A percentile compares a stretch with the other conserved stretches of the same genome.
Evolutionary conservation across 2,329 filamentous ascomycete genomes (phyloP).

Genomic region (Fonsecaea multimorphosa): DNA sequence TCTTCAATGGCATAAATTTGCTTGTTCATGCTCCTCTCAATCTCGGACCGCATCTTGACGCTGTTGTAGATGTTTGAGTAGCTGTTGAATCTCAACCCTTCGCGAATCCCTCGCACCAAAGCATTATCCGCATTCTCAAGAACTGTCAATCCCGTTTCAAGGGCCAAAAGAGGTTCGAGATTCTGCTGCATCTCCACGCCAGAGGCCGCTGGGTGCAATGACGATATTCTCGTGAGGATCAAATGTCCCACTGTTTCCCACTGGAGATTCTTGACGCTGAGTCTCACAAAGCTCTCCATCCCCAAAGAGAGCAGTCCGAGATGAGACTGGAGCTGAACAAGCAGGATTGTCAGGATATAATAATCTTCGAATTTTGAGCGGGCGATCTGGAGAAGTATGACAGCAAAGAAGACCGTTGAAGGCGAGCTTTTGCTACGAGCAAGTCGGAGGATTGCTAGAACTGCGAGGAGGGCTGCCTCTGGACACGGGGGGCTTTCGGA

Average conservation of each 20-base stretch:
- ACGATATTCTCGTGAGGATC: conserved; percentile 55
- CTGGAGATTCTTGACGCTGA: conserved; percentile 57
- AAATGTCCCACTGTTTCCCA: conserved; percentile 56
- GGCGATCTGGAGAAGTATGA: conserved; percentile 31
- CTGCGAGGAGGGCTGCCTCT: conserved; percentile 35
- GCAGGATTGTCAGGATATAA: conserved; percentile 52
- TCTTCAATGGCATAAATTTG: conserved; percentile 52
- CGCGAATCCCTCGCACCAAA: conserved; percentile 46
- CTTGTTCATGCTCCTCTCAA: conserved; percentile 38
- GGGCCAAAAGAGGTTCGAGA: conserved; percentile 50
- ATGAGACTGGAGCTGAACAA: conserved; percentile 52
- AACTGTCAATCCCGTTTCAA: conserved; percentile 50
- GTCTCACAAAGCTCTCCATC: conserved; percentile 52
- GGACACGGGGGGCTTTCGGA: conserved; percentile 24
- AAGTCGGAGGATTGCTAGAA: conserved; percentile 32
- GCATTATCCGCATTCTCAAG: conserved; percentile 49
- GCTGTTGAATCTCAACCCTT: conserved; percentile 50
- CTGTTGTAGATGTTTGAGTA: conserved; percentile 54
- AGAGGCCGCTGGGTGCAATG: conserved; percentile 54
- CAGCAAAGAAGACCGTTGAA: conserved; percentile 24
- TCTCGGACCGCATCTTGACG: conserved; percentile 47
- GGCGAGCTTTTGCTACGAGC: conserved; percentile 3
- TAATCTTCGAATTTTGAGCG: conserved; percentile 52
- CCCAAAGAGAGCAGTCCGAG: conserved; percentile 54
- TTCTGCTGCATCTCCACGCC: conserved; percentile 46